A percentile compares a stretch with the other conserved stretches of the same genome.
These are phyloP conservation scores for Casaregolazyma suthepensis DNA, from an alignment of 1,139 yeast species.

Conservation along the genomic window DNA sequence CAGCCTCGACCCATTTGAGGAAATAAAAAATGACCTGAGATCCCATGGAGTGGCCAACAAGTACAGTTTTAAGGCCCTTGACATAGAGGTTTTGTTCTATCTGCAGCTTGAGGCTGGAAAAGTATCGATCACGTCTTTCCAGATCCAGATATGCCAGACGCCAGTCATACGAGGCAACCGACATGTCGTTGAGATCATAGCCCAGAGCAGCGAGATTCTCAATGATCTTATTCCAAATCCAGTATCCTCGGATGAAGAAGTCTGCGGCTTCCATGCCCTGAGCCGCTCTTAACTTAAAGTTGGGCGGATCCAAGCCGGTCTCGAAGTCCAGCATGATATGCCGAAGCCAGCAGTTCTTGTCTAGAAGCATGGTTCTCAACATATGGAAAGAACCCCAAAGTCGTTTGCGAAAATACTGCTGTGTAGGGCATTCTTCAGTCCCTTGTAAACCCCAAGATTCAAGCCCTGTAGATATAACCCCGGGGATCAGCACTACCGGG, in stretches of 20 bases:
- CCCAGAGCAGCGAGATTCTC: conserved; percentile 93
- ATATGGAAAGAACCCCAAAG: conserved; percentile 96
- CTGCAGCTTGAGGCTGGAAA: conserved; percentile 62
- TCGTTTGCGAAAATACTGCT: conserved; percentile 79
- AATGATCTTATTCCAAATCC: conserved; percentile 96
- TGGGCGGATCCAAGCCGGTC: conserved; percentile 89
- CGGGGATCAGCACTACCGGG: conserved; percentile 92
- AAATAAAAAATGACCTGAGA: conserved; percentile 82
- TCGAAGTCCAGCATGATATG: conserved; percentile 83
- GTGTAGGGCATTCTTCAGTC: conserved; percentile 72
- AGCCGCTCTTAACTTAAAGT: conserved; percentile 76
- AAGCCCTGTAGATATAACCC: conserved; percentile 90
- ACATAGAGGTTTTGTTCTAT: conserved; percentile 52
- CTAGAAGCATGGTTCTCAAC: conserved; percentile 87
- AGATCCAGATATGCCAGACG: conserved; percentile 82
- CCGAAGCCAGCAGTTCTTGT: conserved; percentile 88
- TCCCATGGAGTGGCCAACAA: conserved; percentile 96
- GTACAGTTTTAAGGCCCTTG: conserved; percentile 66
- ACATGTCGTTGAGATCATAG: conserved; percentile 86
- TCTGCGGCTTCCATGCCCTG: conserved; percentile 98
- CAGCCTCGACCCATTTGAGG: conserved; percentile 93
- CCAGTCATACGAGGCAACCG: conserved; percentile 94
- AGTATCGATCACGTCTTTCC: conserved; percentile 81
- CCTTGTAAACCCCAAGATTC: conserved; percentile 88
- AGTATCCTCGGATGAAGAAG: conserved; percentile 92